A percentile compares a stretch with the other conserved stretches of the same genome.
These are phyloP conservation scores for Serendipita sp. DNA, from an alignment of 768 basidiomycete species.

Conservation along the genomic window DNA sequence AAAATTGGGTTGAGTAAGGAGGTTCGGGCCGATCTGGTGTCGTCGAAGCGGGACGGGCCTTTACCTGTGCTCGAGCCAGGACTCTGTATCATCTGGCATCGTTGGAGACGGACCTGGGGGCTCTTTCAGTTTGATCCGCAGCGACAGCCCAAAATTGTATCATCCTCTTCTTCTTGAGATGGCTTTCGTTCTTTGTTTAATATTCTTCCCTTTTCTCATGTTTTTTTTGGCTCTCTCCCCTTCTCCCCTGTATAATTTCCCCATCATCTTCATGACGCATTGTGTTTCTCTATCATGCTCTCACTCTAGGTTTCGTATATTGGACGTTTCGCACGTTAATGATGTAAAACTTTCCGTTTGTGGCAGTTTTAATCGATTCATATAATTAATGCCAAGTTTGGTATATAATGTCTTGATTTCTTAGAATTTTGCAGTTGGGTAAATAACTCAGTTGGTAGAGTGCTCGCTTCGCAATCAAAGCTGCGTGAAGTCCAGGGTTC, in stretches of 20 bases:
- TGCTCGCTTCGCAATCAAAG: constrained; percentile 7
- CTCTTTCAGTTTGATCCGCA: neutral
- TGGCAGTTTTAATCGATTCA: no score
- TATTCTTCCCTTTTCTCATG: no score
- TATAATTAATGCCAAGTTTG: no score
- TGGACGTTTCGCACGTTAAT: no score
- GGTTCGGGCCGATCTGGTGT: neutral
- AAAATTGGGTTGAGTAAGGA: neutral
- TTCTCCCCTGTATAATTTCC: no score
- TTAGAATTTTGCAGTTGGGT: neutral
- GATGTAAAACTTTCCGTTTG: no score
- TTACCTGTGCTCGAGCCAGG: neutral
- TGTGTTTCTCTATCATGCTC: no score
- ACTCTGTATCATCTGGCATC: constrained; percentile 4
- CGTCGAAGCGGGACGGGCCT: neutral
- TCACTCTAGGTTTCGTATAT: no score
- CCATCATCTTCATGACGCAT: no score
- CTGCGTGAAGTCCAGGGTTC: constrained; percentile 9
- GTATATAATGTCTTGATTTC: neutral
- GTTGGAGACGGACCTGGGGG: constrained; percentile 2
- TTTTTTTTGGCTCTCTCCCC: no score
- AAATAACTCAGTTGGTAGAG: constrained; percentile 8
- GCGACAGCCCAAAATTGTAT: constrained; percentile 16
- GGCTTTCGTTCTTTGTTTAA: no score
- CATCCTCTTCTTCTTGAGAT: no score